Conservation (phyloP, 148 eudicot species). For the Diospyros lotus region DNA sequence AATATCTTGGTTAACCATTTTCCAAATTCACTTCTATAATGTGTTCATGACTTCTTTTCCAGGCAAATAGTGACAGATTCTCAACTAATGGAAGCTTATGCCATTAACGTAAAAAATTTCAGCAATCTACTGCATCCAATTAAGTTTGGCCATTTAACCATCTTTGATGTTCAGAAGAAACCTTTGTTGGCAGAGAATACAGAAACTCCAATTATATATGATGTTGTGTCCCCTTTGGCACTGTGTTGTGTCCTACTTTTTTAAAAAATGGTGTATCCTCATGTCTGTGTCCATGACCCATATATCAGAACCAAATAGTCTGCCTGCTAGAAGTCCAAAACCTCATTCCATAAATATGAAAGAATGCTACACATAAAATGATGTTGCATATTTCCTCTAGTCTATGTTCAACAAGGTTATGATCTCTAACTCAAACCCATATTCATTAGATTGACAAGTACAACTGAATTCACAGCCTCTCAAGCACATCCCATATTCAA, state of each 20-base stretch:
- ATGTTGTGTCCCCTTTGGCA: too few species aligned
- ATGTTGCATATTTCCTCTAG: neutral
- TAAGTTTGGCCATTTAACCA: neutral
- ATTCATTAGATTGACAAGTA: too few species aligned
- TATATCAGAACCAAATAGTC: neutral
- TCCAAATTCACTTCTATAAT: neutral
- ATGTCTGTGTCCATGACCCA: too few species aligned
- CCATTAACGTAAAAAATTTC: too few species aligned
- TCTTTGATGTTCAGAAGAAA: neutral
- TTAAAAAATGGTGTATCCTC: too few species aligned
- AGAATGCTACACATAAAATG: neutral
- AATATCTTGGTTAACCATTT: neutral
- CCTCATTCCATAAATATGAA: neutral
- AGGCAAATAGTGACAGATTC: neutral
- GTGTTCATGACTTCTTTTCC: neutral
- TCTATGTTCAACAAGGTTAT: neutral
- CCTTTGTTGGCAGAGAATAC: neutral
- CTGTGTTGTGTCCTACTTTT: too few species aligned
- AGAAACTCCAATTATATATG: too few species aligned
- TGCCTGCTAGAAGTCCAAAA: neutral
- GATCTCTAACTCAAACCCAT: neutral
- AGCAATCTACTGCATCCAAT: neutral
- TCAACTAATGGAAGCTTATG: neutral
- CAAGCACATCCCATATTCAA: too few species aligned
- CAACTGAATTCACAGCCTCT: too few species aligned